A percentile compares a stretch with the other conserved stretches of the same genome.
These are phyloP conservation scores for Pseudogymnoascus sp. DNA, from an alignment of 2,329 filamentous ascomycete genomes.

Conservation along the genomic window DNA sequence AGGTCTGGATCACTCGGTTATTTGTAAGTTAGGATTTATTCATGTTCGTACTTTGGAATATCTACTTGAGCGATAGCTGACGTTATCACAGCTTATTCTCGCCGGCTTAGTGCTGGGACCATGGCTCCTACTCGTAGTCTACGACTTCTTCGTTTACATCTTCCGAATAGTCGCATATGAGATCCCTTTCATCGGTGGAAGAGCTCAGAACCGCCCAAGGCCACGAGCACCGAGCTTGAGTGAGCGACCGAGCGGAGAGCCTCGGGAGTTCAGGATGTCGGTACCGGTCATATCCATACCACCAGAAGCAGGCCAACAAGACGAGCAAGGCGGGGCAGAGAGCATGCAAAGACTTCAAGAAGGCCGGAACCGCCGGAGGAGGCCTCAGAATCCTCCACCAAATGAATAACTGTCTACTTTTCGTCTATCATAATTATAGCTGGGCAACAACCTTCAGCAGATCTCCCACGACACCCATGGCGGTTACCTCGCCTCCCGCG, in stretches of 20 bases:
- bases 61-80: background rate
- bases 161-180: conserved; percentile 53
- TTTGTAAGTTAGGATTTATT: conserved; percentile 45
- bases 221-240: conserved; percentile 57
- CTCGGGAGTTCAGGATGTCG: conserved; percentile 24
- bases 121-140: conserved; percentile 55
- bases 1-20: conserved; percentile 54
- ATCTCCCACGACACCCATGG: conserved; percentile 95
- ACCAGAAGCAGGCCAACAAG: conserved; percentile 11
- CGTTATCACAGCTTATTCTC: conserved; percentile 48
- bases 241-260: conserved; percentile 47
- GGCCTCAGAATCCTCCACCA: background rate
- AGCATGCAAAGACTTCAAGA: conserved; percentile 2
- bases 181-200: conserved; percentile 53
- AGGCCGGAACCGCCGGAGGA: background rate
- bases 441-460: conserved; percentile 80
- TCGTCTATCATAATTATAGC: conserved; percentile 36
- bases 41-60: conserved; percentile 5
- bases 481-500: conserved; percentile 90
- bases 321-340: background rate
- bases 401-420: conserved; percentile 7
- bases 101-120: conserved; percentile 55
- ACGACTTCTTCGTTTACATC: conserved; percentile 57
- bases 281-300: conserved; percentile 15
- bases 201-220: conserved; percentile 51